These are phyloP conservation scores for Haematococcus sp. DNA, from an alignment of 139 green algal species.

Conservation along the genomic window DNA sequence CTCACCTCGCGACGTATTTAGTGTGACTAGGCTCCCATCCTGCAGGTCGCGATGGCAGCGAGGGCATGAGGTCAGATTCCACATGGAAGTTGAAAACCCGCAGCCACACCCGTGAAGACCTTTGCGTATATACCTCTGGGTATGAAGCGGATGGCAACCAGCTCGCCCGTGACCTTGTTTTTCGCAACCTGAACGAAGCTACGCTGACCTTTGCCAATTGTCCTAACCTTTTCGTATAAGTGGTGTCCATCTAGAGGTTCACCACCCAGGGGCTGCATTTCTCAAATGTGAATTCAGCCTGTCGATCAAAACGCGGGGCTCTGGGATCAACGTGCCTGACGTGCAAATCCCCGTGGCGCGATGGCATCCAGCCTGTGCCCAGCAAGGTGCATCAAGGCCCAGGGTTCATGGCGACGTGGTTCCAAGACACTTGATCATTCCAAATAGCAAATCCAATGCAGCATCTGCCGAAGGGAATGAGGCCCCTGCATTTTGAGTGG, in stretches of 20 bases:
- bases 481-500: too few species aligned
- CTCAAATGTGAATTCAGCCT: background rate
- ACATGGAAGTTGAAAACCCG: background rate
- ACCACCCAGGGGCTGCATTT: background rate
- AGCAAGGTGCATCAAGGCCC: too few species aligned
- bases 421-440: too few species aligned
- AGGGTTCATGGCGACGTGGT: too few species aligned
- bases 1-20: conserved; percentile 32
- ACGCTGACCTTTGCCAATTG: conserved; percentile 7
- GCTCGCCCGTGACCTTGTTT: conserved; percentile 52
- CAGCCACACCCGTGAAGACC: background rate
- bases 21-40: conserved; percentile 27
- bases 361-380: too few species aligned
- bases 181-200: conserved; percentile 15
- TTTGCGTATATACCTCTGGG: background rate
- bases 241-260: conserved; percentile 15
- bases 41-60: background rate
- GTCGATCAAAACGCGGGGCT: background rate
- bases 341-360: too few species aligned
- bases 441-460: too few species aligned
- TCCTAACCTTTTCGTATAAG: conserved; percentile 11
- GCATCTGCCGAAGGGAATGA: too few species aligned
- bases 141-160: conserved; percentile 47
- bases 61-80: background rate
- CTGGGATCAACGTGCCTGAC: too few species aligned